phyloP scores from a whole-genome alignment of 2,329 filamentous ascomycete species.

The Rhynchosporium secalis region DNA sequence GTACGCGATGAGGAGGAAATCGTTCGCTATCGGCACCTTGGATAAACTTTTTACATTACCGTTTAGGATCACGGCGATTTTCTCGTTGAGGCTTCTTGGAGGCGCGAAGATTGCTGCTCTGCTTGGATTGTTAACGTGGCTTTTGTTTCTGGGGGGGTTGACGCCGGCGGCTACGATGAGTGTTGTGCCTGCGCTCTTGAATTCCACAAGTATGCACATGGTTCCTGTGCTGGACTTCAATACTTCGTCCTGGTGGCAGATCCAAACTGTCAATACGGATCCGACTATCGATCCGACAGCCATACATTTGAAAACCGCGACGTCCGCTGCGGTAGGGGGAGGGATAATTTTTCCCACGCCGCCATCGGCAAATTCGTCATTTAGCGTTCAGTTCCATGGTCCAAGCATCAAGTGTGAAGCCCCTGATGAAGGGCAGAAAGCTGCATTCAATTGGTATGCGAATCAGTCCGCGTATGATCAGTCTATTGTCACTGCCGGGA shows the following conservation, averaged over 20 bases:
- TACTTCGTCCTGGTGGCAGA: constrained; percentile 1
- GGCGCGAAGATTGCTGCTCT: neutral
- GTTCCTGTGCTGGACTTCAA: neutral
- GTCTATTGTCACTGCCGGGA: neutral
- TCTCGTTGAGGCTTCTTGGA: neutral
- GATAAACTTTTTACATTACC: constrained; percentile 28
- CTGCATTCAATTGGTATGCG: constrained; percentile 7
- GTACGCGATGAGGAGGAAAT: constrained; percentile 23
- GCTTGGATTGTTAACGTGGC: neutral
- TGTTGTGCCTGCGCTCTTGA: neutral
- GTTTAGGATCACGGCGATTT: neutral
- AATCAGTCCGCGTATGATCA: neutral
- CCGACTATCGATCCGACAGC: constrained; percentile 4
- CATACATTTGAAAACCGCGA: constrained; percentile 9
- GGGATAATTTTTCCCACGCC: constrained; percentile 15
- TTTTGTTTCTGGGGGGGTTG: neutral
- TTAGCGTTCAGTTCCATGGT: constrained; percentile 24
- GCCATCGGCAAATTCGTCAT: constrained; percentile 22
- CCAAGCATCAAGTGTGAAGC: constrained; percentile 22
- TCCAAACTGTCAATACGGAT: neutral
- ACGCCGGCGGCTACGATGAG: constrained; percentile 11
- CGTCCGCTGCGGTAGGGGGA: constrained; percentile 2
- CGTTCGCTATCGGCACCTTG: constrained; percentile 22
- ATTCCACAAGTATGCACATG: neutral
- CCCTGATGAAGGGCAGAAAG: constrained; percentile 13